phyloP scores from a whole-genome alignment of 2,329 filamentous ascomycete species.

The Cladorrhinum sp. region DNA sequence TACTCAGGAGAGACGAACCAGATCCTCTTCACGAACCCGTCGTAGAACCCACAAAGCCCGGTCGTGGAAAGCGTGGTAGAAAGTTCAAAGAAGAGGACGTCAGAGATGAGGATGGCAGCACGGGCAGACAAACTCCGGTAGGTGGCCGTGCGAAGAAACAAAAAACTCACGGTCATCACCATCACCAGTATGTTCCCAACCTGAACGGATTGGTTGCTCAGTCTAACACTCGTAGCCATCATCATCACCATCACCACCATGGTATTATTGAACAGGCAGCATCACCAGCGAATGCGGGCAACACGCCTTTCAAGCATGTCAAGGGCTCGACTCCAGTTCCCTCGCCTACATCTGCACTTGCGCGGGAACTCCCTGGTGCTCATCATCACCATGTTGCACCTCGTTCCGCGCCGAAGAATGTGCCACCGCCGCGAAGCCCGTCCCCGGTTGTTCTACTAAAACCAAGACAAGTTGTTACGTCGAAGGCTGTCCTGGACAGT shows the following conservation, averaged over 20 bases:
- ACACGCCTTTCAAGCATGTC: conserved; percentile 47
- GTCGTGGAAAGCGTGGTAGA: conserved; percentile 55
- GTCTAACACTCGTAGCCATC: conserved; percentile 36
- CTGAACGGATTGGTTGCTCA: conserved; percentile 6
- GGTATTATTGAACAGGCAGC: conserved; percentile 42
- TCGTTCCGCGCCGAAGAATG: conserved; percentile 29
- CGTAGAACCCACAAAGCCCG: conserved; percentile 42
- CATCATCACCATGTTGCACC: conserved; percentile 46
- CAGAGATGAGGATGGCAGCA: conserved; percentile 63
- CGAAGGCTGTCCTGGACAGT: conserved; percentile 67
- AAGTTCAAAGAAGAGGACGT: conserved; percentile 75
- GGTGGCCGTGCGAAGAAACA: conserved; percentile 58
- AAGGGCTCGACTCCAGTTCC: conserved; percentile 46
- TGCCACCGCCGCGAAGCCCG: conserved; percentile 34
- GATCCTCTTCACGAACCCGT: conserved; percentile 46
- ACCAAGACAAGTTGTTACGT: conserved; percentile 64
- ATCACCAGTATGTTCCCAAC: conserved; percentile 59
- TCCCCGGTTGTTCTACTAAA: conserved; percentile 52
- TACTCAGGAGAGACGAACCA: conserved; percentile 52
- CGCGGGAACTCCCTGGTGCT: conserved; percentile 37
- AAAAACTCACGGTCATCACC: conserved; percentile 65
- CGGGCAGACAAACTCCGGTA: conserved; percentile 59
- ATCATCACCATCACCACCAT: conserved; percentile 62
- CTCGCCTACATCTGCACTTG: conserved; percentile 40
- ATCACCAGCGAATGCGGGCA: conserved; percentile 41